Evolutionary conservation across 179 eudicot genomes (phyloP).

Genomic region (Beta lomatogona): DNA sequence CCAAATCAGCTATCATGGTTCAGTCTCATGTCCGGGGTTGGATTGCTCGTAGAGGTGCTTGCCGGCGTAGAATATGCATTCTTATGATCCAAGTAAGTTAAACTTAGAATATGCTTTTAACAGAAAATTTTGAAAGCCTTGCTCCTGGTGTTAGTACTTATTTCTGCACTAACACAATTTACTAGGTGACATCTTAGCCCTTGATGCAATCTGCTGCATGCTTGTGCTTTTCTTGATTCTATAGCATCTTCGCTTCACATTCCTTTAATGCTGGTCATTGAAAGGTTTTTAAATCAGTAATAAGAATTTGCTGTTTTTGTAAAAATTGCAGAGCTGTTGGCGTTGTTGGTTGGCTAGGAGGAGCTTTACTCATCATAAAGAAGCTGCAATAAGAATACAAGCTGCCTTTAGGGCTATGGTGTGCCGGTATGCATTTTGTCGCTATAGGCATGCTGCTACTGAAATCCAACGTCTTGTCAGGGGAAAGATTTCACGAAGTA

Average conservation of each 20-base stretch:
- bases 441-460: slow-evolving; percentile 52
- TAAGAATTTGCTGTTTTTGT: neutral
- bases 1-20: slow-evolving; percentile 52
- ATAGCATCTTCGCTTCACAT: neutral
- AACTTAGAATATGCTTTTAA: slow-evolving; percentile 4
- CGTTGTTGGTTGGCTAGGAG: slow-evolving; percentile 67
- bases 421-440: slow-evolving; percentile 37
- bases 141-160: neutral
- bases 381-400: slow-evolving; percentile 65
- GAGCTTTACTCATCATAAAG: slow-evolving; percentile 43
- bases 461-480: slow-evolving; percentile 67
- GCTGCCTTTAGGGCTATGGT: slow-evolving; percentile 43
- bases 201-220: neutral
- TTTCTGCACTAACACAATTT: neutral
- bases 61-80: slow-evolving; percentile 32
- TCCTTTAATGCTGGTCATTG: neutral
- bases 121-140: neutral
- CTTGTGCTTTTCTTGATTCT: neutral
- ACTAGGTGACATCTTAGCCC: neutral
- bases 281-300: neutral
- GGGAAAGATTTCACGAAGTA: slow-evolving; percentile 60
- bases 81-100: slow-evolving; percentile 68
- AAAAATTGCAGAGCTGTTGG: slow-evolving; percentile 46
- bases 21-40: slow-evolving; percentile 76
- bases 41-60: slow-evolving; percentile 51